These are phyloP conservation scores for Lobosporangium transversale DNA, from an alignment of 192 early-diverging fungal genomes.

Conservation along the genomic window DNA sequence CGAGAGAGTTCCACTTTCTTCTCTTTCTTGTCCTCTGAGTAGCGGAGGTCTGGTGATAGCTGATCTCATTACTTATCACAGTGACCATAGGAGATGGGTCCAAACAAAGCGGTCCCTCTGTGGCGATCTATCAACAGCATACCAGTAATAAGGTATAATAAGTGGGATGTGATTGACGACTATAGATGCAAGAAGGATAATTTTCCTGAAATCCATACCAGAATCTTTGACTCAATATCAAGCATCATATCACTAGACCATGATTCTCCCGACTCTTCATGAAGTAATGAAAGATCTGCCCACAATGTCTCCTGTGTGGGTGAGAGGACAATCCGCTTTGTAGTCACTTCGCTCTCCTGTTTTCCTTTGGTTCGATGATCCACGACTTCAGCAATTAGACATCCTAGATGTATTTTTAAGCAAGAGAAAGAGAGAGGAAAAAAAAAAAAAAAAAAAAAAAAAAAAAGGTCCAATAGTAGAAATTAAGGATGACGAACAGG, in stretches of 20 bases:
- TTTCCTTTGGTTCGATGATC: constrained; percentile 66
- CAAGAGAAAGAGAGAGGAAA: too few species aligned
- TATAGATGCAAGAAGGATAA: background rate
- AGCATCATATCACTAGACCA: constrained; percentile 67
- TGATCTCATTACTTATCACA: constrained; percentile 74
- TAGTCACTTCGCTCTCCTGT: constrained; percentile 11
- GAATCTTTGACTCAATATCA: constrained; percentile 71
- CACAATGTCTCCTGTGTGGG: constrained; percentile 65
- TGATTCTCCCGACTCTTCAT: constrained; percentile 53
- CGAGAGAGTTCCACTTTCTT: constrained; percentile 77
- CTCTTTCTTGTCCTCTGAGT: constrained; percentile 64
- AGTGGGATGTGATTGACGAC: too few species aligned
- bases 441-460: too few species aligned
- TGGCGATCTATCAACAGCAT: constrained; percentile 60
- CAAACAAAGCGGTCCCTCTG: constrained; percentile 72
- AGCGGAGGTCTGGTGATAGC: constrained; percentile 58
- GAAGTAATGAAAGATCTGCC: constrained; percentile 61
- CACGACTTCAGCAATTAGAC: constrained; percentile 75
- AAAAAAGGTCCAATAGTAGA: too few species aligned
- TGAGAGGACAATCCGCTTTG: constrained; percentile 56
- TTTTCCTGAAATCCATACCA: constrained; percentile 44
- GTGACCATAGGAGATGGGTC: constrained; percentile 77
- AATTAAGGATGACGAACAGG: too few species aligned
- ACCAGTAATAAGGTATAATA: too few species aligned
- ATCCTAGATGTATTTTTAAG: constrained; percentile 57